A percentile compares a stretch with the other conserved stretches of the same genome.
Evolutionary conservation across 1,284 basidiomycete species (phyloP).

Genomic region (Ustilago nuda): DNA sequence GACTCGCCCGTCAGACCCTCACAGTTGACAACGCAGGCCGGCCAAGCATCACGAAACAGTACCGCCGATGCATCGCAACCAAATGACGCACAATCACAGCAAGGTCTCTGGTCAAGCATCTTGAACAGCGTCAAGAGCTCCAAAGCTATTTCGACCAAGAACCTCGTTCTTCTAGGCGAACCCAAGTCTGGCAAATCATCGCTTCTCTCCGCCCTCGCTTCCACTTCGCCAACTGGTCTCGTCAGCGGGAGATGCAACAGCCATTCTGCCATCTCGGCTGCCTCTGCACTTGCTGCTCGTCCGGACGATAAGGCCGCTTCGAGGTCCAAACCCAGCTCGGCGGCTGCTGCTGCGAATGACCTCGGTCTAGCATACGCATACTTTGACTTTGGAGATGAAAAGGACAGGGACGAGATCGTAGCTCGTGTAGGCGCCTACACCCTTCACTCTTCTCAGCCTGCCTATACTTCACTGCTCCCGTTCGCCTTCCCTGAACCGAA

Average conservation of each 20-base stretch:
- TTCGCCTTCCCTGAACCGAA: conserved; percentile 81
- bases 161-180: conserved; percentile 80
- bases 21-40: neutral
- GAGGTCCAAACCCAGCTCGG: neutral
- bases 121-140: conserved; percentile 86
- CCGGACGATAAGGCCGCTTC: conserved; percentile 11
- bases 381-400: conserved; percentile 63
- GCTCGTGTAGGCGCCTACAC: conserved; percentile 82
- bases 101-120: conserved; percentile 88
- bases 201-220: conserved; percentile 75
- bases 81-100: conserved; percentile 7
- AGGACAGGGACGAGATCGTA: conserved; percentile 57
- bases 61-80: conserved; percentile 7
- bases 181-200: conserved; percentile 81
- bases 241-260: conserved; percentile 29
- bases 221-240: conserved; percentile 69
- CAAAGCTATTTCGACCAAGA: conserved; percentile 85
- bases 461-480: conserved; percentile 82
- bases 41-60: conserved; percentile 2
- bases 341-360: conserved; percentile 18
- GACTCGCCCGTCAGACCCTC: conserved; percentile 21
- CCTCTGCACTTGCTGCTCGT: neutral
- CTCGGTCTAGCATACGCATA: conserved; percentile 61
- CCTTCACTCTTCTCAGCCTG: conserved; percentile 80
- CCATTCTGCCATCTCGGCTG: neutral